phyloP scores from a whole-genome alignment of 768 basidiomycete genomes.

The Boletus tomentosulus region DNA sequence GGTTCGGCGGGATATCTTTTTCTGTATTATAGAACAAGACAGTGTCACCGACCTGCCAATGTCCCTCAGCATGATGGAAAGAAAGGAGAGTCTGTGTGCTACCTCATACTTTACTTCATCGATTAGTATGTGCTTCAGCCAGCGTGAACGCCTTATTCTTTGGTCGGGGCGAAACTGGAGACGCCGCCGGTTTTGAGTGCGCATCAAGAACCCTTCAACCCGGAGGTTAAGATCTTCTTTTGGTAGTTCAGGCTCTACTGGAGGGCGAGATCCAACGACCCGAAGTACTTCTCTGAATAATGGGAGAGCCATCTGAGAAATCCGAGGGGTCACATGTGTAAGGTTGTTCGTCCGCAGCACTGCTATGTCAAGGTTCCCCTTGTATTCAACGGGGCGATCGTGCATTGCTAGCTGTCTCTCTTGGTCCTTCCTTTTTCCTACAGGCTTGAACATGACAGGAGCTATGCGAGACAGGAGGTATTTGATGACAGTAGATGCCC shows the following conservation, averaged over 20 bases:
- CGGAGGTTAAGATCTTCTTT: conserved; percentile 12
- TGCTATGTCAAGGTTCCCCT: conserved; percentile 49
- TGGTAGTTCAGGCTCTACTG: conserved; percentile 10
- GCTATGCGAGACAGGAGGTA: conserved; percentile 13
- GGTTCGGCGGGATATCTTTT: conserved; percentile 32
- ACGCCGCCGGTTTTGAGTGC: conserved; percentile 10
- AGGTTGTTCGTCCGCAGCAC: conserved; percentile 54
- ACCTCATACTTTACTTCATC: conserved; percentile 45
- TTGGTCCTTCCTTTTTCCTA: conserved; percentile 1
- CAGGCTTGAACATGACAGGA: conserved; percentile 12
- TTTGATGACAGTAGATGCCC: conserved; percentile 17
- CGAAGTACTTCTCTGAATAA: conserved; percentile 52
- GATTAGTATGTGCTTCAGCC: conserved; percentile 39
- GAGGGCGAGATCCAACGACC: conserved; percentile 47
- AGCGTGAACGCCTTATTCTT: conserved; percentile 33
- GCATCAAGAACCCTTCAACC: conserved; percentile 21
- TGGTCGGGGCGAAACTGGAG: conserved; percentile 29
- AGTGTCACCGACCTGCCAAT: conserved; percentile 56
- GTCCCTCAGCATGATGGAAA: conserved; percentile 1
- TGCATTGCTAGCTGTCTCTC: background rate
- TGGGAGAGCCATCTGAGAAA: conserved; percentile 46
- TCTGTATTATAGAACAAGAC: conserved; percentile 46
- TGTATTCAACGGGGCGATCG: conserved; percentile 7
- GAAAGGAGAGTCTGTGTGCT: background rate
- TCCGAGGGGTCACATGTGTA: conserved; percentile 62